A percentile compares a stretch with the other conserved stretches of the same genome.
Evolutionary conservation across 169 alveolate species (phyloP).

Genomic region (Cryptosporidium sp.): DNA sequence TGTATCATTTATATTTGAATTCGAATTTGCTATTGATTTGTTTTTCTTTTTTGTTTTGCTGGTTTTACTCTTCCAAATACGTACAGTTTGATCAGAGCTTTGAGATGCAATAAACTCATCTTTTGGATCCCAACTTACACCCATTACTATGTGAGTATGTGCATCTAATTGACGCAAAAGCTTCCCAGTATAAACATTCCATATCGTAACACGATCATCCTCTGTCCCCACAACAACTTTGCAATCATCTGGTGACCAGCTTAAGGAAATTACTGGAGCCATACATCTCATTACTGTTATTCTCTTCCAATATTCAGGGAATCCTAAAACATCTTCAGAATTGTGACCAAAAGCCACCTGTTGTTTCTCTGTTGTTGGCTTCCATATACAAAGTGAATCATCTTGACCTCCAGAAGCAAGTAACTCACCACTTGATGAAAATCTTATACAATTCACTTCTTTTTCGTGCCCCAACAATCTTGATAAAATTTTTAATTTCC

Average conservation of each 20-base stretch:
- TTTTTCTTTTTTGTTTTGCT: constrained; percentile 47
- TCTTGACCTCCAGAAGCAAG: constrained; percentile 92
- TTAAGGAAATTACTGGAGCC: constrained; percentile 70
- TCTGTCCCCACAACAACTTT: constrained; percentile 70
- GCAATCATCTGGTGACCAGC: constrained; percentile 72
- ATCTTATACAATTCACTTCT: constrained; percentile 90
- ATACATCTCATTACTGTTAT: constrained; percentile 63
- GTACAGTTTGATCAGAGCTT: constrained; percentile 85
- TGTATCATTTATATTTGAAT: neutral
- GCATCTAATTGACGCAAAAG: constrained; percentile 68
- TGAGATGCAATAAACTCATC: constrained; percentile 88
- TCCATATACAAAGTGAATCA: constrained; percentile 77
- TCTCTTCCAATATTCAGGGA: constrained; percentile 75
- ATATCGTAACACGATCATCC: constrained; percentile 67
- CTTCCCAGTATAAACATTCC: constrained; percentile 67
- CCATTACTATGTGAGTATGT: constrained; percentile 69
- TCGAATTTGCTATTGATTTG: constrained; percentile 26
- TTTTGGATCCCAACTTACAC: constrained; percentile 73
- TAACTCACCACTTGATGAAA: constrained; percentile 86
- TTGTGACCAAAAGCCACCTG: constrained; percentile 66
- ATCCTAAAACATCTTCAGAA: constrained; percentile 64
- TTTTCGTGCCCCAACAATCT: constrained; percentile 90
- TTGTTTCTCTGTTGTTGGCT: constrained; percentile 53
- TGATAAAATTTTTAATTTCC: constrained; percentile 84
- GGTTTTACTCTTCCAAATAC: constrained; percentile 59